A percentile compares a stretch with the other conserved stretches of the same genome.
Evolutionary conservation across 202 grass and related monocot species (phyloP).

Genomic region (Elaeis oleifera): DNA sequence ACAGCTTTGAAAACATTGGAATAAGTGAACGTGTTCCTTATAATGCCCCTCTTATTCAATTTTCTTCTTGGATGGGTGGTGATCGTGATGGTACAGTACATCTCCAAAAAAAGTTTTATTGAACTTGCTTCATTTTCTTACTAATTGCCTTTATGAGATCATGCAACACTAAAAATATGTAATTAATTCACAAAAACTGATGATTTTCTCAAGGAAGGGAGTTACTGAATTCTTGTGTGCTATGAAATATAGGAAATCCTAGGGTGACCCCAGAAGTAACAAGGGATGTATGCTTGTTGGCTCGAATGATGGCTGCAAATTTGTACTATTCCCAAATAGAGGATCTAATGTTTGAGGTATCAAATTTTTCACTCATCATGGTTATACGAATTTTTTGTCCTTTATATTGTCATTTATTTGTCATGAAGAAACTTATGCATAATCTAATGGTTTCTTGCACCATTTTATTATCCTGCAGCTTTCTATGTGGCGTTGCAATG

Average conservation of each 20-base stretch:
- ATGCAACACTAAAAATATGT: no score
- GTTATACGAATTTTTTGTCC: not conserved
- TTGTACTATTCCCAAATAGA: conserved; percentile 92
- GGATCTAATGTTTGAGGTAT: conserved; percentile 97
- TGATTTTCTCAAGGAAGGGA: no score
- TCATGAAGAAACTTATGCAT: no score
- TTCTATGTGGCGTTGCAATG: conserved; percentile 92
- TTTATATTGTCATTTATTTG: not conserved
- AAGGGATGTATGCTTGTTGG: conserved; percentile 96
- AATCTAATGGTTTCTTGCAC: no score
- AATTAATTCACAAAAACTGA: no score
- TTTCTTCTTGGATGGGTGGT: conserved; percentile 99
- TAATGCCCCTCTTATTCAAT: conserved; percentile 94
- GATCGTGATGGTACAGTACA: conserved; percentile 75
- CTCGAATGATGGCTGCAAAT: conserved; percentile 87
- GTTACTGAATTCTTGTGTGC: not conserved
- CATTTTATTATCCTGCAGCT: conserved; percentile 38
- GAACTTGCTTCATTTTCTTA: not conserved
- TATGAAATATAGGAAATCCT: conserved; percentile 74
- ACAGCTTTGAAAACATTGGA: conserved; percentile 90
- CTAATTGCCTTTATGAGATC: conserved; percentile 3
- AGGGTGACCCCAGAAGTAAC: conserved; percentile 98
- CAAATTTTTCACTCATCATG: not conserved
- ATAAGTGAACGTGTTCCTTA: conserved; percentile 87
- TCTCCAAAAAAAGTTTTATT: conserved; percentile 13